Base-by-base conservation (phyloP, 768 basidiomycete species). In the Leccinum boreale region DNA sequence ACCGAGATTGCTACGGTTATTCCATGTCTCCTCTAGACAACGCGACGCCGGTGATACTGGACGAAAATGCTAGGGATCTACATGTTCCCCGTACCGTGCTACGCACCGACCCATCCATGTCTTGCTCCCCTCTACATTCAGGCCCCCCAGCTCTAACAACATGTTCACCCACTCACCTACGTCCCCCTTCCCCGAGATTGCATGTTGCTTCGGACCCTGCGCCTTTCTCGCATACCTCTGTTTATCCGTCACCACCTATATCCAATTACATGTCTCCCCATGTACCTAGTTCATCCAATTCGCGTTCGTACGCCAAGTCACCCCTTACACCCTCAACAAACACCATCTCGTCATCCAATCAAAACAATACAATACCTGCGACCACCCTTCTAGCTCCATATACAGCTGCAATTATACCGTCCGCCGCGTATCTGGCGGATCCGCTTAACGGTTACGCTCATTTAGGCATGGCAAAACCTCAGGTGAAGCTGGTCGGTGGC, bases 361-460 rank as follows among this genome's bases (percentile, higher is more conserved):
- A 91, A 1, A 80, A 84, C 1, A 63, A 76, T 3, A 75, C 85
- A 2, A 78, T 93, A 36, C 74, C 83, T 0, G 75, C 81, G 0
- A 74, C 81, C 8, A 69, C 76, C 3, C 78, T 87, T 56, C 80
- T 96, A 44, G 78, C 87, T 0, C 85, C 88, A 0, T 87, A 81
- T 59, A 78, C 78, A 0, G 83, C 86, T 21, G 76, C 83, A 23
- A 81, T 95, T 53, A 79, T 84, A 15, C 85, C 89, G 3, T 83
- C 85, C 19, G 75, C 85, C 0, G 67, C 77, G 1, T 97, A 97
- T 71, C 79, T 92, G 28, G 69, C 78, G 4, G 90, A 94, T 65
- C 89, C 92, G 0, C 80, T 92, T 61, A 96, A 94, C 66, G 88
- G 87, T n/a, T 97, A 96, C 65, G 84, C 86, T 0, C 84, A 86